Conservation (phyloP, 208 protist species). For the Leishmania mexicana region DNA sequence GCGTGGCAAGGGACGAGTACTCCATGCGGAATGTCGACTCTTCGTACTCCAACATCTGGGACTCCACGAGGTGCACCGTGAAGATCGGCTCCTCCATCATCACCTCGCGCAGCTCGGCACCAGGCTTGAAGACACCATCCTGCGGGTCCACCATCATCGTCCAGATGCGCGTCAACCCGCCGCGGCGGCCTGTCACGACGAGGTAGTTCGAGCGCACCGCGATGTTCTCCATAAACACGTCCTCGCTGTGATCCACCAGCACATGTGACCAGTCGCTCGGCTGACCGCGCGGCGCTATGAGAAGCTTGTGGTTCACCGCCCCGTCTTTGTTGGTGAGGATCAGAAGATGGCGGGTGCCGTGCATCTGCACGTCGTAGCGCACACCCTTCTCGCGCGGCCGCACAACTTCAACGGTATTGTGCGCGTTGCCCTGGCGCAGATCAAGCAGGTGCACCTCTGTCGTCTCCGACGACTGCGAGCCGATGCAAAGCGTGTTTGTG, state of each 20-base stretch:
- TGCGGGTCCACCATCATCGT: slow-evolving; percentile 46
- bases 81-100: slow-evolving; percentile 80
- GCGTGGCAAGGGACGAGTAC: slow-evolving; percentile 86
- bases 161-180: slow-evolving; percentile 82
- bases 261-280: slow-evolving; percentile 51
- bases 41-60: slow-evolving; percentile 79
- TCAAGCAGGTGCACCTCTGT: slow-evolving; percentile 80
- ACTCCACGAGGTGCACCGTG: slow-evolving; percentile 46
- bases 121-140: slow-evolving; percentile 41
- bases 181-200: slow-evolving; percentile 67
- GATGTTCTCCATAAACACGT: slow-evolving; percentile 55
- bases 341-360: slow-evolving; percentile 68
- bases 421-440: slow-evolving; percentile 57
- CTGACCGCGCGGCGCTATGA: slow-evolving; percentile 50
- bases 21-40: slow-evolving; percentile 65
- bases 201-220: slow-evolving; percentile 61
- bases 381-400: slow-evolving; percentile 78
- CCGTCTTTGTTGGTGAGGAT: slow-evolving; percentile 84
- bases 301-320: slow-evolving; percentile 78
- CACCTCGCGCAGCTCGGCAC: slow-evolving; percentile 44
- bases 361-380: slow-evolving; percentile 77
- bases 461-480: slow-evolving; percentile 74
- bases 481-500: slow-evolving; percentile 66
- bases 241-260: slow-evolving; percentile 56
- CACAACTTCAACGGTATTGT: slow-evolving; percentile 68